These are phyloP conservation scores for Inga oerstediana DNA, from an alignment of 306 rosid species.

Conservation along the genomic window DNA sequence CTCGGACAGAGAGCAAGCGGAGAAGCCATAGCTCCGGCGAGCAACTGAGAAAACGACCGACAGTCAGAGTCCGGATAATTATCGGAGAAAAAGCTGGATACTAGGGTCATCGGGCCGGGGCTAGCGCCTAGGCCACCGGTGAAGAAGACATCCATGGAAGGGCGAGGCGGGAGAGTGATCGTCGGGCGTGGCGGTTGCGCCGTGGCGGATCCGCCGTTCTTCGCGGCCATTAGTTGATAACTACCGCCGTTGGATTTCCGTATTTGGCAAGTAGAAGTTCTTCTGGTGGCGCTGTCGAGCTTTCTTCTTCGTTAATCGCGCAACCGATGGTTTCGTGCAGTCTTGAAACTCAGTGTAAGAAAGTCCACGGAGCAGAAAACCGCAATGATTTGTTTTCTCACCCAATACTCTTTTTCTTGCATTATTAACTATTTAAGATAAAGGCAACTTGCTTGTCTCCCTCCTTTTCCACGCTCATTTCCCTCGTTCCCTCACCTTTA, in stretches of 20 bases:
- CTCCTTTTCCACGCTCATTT: background rate
- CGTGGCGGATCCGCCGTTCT: slow-evolving; percentile 57
- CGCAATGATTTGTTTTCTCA: background rate
- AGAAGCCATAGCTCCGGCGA: slow-evolving; percentile 97
- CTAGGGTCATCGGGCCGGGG: slow-evolving; percentile 98
- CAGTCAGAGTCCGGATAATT: slow-evolving; percentile 52
- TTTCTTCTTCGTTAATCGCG: slow-evolving; percentile 1
- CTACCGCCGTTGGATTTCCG: background rate
- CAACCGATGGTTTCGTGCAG: slow-evolving; percentile 9
- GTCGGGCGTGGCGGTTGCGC: slow-evolving; percentile 59
- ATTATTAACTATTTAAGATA: background rate
- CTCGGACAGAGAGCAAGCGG: slow-evolving; percentile 57
- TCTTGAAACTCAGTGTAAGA: slow-evolving; percentile 8
- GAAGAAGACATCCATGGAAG: slow-evolving; percentile 81
- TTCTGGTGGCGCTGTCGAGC: background rate
- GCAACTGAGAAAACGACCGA: slow-evolving; percentile 91
- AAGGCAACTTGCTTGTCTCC: background rate
- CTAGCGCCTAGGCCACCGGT: slow-evolving; percentile 66
- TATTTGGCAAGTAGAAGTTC: background rate
- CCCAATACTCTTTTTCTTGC: background rate
- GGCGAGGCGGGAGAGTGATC: slow-evolving; percentile 84
- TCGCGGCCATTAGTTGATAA: slow-evolving; percentile 47
- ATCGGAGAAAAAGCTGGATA: slow-evolving; percentile 82
- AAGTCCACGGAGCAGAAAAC: slow-evolving; percentile 23
- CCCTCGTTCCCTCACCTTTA: background rate